Base-by-base conservation (phyloP, 441 rosid species). In the Oxalis stricta region DNA sequence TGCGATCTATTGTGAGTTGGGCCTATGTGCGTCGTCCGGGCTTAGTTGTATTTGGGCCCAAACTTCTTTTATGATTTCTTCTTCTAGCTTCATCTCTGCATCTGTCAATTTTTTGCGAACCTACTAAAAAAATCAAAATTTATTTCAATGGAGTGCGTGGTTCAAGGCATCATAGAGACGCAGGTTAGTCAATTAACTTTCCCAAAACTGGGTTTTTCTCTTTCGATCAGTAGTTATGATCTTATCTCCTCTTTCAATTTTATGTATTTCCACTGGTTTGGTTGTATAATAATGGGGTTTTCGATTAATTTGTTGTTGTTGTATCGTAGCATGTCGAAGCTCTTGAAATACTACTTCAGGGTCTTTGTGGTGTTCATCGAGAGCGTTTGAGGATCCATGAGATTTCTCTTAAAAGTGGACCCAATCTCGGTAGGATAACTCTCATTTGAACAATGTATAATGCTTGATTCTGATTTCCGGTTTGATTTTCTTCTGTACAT, bases 341-440 rank as follows among this genome's bases (percentile, higher is more conserved):
- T 15, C 86, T 89, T 31, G 87, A 82, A 66, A 89, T 89, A 60
- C 98, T 89, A 51, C 86, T 89, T 59, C 98, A 77, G 52, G 98
- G 96, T 64, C 88, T 85, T 24, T 89, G 96, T 64, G 98, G 98
- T 47, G 92, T 89, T 63, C 79, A 78, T 16, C 80, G 69, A 33
- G 86, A 82, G 55, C 79, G 74, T 41, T 58, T 85, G 46, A 79
- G 84, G 70, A 72, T 89, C 44, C 98, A 85, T 70, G 98, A 89
- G 63, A 55, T 89, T 5, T 78, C 78, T 58, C 75, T 80, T 31
- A 89, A 78, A 74, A 82, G 82, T 38, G 70, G 65, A 18, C 87
- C 92, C 33, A 73, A 71, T 56, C 87, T 89, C 30, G 94, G 98
- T 78, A 54, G 58, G n/a, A n/a, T n/a, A n/a, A n/a, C n/a, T n/a